Conservation (phyloP, 192 early-diverging fungal species). For the Tieghemiomyces parasiticus region DNA sequence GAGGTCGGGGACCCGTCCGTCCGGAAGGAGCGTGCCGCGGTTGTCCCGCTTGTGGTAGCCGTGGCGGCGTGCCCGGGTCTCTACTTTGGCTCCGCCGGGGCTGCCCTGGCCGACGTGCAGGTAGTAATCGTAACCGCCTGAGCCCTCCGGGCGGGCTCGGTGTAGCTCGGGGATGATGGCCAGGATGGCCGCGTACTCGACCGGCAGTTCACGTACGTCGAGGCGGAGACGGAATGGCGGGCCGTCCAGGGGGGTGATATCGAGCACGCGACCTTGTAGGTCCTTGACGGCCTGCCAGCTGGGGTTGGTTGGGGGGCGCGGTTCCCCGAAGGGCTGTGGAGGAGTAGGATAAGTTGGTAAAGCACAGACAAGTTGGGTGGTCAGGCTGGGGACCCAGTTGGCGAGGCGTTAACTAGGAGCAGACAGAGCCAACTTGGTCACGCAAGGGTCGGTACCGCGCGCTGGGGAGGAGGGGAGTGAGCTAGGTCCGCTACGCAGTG, state of each 20-base stretch:
- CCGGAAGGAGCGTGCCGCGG: conserved; percentile 17
- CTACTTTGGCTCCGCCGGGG: conserved; percentile 24
- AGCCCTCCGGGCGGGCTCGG: background rate
- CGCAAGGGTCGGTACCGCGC: no score
- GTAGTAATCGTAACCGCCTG: conserved; percentile 23
- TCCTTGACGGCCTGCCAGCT: conserved; percentile 28
- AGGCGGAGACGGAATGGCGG: conserved; percentile 10
- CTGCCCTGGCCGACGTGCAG: conserved; percentile 37
- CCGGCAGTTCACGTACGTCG: conserved; percentile 32
- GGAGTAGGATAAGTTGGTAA: no score
- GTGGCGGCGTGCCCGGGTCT: conserved; percentile 28
- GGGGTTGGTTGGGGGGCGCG: conserved; percentile 21
- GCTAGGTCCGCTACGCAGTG: no score
- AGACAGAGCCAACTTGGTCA: no score
- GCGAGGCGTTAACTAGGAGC: background rate
- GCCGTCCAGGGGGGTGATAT: background rate
- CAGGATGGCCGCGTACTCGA: conserved; percentile 36
- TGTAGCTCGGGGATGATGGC: conserved; percentile 26
- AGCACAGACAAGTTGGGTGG: no score
- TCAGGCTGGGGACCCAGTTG: no score
- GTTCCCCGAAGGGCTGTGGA: conserved; percentile 25
- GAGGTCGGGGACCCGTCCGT: conserved; percentile 17
- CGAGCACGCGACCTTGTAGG: conserved; percentile 14
- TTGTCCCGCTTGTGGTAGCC: conserved; percentile 35
- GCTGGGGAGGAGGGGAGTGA: no score